Evolutionary conservation across 331 rosid species (phyloP), one percentile per base, ranked within the genome.

Genomic region (Telfairia occidentalis): DNA sequence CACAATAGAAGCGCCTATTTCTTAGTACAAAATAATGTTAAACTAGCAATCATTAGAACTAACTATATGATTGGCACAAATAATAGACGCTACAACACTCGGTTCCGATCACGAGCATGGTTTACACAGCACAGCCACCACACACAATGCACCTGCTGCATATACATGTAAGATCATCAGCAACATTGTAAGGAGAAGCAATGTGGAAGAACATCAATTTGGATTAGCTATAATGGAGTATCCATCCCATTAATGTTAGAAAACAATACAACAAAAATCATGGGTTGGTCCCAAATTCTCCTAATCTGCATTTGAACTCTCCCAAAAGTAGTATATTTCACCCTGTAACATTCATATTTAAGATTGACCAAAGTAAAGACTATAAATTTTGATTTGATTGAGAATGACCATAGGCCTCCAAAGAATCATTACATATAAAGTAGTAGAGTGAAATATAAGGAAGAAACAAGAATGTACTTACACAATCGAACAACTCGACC

Each of bases 401-500:
- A 52, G 43, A 61, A 32, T 8, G 70, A 63, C 9, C 16, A 18
- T n/a, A 63, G 48, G 30, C 18, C 48, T 9, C 2, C 28, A n/a
- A 7, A 24, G 1, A 64, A n/a, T 64, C 18, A 3, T 35, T 64
- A 16, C 69, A 30, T 60, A 7, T 32, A 12, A 53, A 30, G 29
- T 53, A 12, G 23, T 60, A 32, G 21, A 29, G 29, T 18, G 15
- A n/a, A 63, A 35, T 64, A 9, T 4, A 10, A 30, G 50, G 72
- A 37, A 53, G 77, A 9, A 76, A 58, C 58, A 12, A 9, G 1
- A 28, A 29, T 58, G 38, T 21, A 88, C 98, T 90, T 86, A 91
- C 98, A 76, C 90, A 82, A 94, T 66, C 48, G 89, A 84, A 83
- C 96, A 94, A 72, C 92, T 87, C 10, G 96, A 90, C 26, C 89